phyloP scores from a whole-genome alignment of 495 filamentous ascomycete species.

The Aspergillus funiculosus region DNA sequence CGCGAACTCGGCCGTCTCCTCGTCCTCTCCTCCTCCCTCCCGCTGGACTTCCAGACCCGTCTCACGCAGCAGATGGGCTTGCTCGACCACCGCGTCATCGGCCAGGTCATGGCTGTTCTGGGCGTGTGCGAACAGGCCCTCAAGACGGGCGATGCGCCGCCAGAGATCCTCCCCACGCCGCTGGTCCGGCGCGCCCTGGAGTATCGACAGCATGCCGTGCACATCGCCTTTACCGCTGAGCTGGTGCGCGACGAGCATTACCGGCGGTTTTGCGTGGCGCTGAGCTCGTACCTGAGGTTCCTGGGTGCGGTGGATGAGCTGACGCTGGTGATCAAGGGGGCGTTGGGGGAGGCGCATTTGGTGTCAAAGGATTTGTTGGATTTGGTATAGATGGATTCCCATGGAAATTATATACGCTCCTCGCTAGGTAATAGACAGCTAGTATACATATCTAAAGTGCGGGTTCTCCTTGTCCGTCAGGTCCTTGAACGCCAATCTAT shows the following conservation, averaged over 20 bases:
- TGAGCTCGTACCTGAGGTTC: slow-evolving; percentile 36
- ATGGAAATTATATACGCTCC: too few relatives aligned
- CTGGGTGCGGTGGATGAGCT: slow-evolving; percentile 35
- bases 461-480: slow-evolving; percentile 72
- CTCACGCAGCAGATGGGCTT: slow-evolving; percentile 30
- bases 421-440: too few relatives aligned
- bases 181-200: slow-evolving; percentile 32
- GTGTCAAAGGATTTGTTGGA: slow-evolving; percentile 18
- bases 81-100: slow-evolving; percentile 35
- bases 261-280: slow-evolving; percentile 36
- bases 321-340: slow-evolving; percentile 39
- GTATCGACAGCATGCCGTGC: slow-evolving; percentile 21
- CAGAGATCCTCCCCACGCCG: slow-evolving; percentile 39
- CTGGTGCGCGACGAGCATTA: slow-evolving; percentile 35
- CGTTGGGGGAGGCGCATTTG: slow-evolving; percentile 39
- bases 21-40: slow-evolving; percentile 30
- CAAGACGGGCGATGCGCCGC: slow-evolving; percentile 38
- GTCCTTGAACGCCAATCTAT: slow-evolving; percentile 62
- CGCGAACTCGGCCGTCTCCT: slow-evolving; percentile 32
- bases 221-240: slow-evolving; percentile 22
- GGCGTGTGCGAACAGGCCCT: slow-evolving; percentile 36
- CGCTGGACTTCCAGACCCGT: slow-evolving; percentile 24
- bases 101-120: slow-evolving; percentile 40
- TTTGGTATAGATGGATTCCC: too few relatives aligned
- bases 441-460: slow-evolving; percentile 61